Base-by-base conservation (phyloP, 495 filamentous ascomycete species). In the Clohesyomyces aquaticus region DNA sequence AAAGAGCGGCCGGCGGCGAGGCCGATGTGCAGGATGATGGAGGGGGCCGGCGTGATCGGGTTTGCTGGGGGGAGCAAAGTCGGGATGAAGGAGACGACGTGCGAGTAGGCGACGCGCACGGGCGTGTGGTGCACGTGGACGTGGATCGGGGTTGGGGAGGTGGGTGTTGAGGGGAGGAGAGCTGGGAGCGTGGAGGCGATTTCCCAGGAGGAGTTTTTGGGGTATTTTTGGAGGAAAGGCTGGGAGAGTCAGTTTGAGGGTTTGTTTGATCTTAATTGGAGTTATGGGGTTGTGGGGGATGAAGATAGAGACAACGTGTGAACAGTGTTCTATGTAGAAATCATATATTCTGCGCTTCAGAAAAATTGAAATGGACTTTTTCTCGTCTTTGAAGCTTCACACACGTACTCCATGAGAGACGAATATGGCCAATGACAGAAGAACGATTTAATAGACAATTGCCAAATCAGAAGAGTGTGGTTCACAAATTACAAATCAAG, bases 1-100 rank as follows among this genome's bases (percentile, higher is more conserved):
- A 83, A 85, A 0, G 73, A 75, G 21, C 88, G 77, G 27, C 87
- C 86, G 0, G 88, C 83, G 0, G 91, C 90, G 78, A 95, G 90
- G 38, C 91, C 91, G 59, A 96, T 88, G 71, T 93, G 90, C 4
- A 96, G 74, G 12, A 87, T 79, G 21, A 87, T 73, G 73, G 91
- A 88, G 21, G 87, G 82, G 43, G 77, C 79, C 4, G 77, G 76
- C 18, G 74, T 74, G 10, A 73, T 70, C 19, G 70, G 71, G 55
- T 73, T 76, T 18, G 74, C 68, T 10, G 73, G 43, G 10, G 71
- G 67, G 16, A 83, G 71, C 27, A 92, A 80, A 14, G 61, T 65
- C 1, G 91, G 91, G 11, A 93, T 76, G 0, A 83, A 61, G 29
- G 77, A 74, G 27, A 83, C 81, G 0, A 93, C 85, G n/a, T 78